phyloP scores from a whole-genome alignment of 805 yeast species.

The Candida tallmaniae region DNA sequence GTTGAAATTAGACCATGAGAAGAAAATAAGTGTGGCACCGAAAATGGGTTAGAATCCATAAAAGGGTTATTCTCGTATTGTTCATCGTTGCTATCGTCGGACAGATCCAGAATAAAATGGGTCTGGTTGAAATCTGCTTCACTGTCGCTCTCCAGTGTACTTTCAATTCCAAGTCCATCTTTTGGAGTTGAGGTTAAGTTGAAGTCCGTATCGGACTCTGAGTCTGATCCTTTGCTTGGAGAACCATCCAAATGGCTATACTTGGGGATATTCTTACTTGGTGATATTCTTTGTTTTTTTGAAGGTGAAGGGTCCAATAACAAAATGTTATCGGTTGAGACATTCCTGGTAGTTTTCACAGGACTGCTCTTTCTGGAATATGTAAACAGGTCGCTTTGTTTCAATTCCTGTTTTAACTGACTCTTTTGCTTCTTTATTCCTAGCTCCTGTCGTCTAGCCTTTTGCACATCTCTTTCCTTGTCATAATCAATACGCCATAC shows the following conservation, averaged over 20 bases:
- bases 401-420: conserved; percentile 15
- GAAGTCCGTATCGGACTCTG: background rate
- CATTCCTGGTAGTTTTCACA: conserved; percentile 5
- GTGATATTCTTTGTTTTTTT: conserved; percentile 14
- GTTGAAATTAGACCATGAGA: background rate
- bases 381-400: conserved; percentile 6
- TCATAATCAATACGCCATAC: conserved; percentile 36
- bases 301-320: conserved; percentile 27
- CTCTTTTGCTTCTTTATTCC: conserved; percentile 9
- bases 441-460: conserved; percentile 8
- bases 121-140: conserved; percentile 1
- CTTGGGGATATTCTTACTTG: conserved; percentile 5
- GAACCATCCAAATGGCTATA: conserved; percentile 1
- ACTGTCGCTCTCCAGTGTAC: background rate
- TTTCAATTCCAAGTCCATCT: background rate
- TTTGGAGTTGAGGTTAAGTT: background rate
- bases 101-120: background rate
- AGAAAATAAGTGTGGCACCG: background rate
- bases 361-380: background rate
- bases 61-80: conserved; percentile 5
- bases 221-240: background rate
- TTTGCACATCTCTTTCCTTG: conserved; percentile 18
- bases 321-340: conserved; percentile 18
- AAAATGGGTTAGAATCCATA: conserved; percentile 1
- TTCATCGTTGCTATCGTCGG: background rate